phyloP scores from a whole-genome alignment of 2,329 filamentous ascomycete genomes.

The Cladosporium velox region DNA sequence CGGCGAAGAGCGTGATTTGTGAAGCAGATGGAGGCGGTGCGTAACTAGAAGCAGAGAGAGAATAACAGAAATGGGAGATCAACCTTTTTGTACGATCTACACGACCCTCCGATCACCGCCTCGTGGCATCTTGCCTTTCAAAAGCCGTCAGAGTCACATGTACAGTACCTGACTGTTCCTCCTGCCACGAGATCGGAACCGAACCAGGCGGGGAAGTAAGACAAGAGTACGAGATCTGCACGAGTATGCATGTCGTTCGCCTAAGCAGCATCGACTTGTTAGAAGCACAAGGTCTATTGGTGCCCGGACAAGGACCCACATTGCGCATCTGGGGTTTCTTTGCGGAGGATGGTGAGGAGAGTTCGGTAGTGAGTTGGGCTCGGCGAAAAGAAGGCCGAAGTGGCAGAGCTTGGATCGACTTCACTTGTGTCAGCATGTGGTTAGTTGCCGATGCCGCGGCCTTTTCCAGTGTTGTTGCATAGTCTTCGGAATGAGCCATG shows the following conservation, averaged over 20 bases:
- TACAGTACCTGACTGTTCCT: neutral
- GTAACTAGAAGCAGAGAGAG: neutral
- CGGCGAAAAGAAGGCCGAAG: slow-evolving; percentile 21
- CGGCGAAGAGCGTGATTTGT: neutral
- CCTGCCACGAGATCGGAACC: slow-evolving; percentile 12
- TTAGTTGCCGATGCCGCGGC: neutral
- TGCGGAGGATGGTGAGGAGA: slow-evolving; percentile 13
- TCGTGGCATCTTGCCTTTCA: slow-evolving; percentile 8
- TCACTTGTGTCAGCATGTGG: neutral
- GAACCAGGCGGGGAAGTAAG: slow-evolving; percentile 17
- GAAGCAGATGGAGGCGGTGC: neutral
- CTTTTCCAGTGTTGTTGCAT: neutral
- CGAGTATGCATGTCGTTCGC: slow-evolving; percentile 10
- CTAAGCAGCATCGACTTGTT: neutral
- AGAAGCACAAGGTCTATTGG: slow-evolving; percentile 12
- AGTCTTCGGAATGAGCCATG: neutral
- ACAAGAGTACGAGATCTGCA: slow-evolving; percentile 16
- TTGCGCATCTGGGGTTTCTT: neutral
- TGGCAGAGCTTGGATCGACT: slow-evolving; percentile 15
- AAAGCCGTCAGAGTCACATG: slow-evolving; percentile 6
- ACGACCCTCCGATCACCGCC: neutral
- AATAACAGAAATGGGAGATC: neutral
- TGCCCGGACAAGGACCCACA: slow-evolving; percentile 18
- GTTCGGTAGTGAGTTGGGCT: slow-evolving; percentile 12
- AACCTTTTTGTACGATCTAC: slow-evolving; percentile 13